Evolutionary conservation across 257 asterid species (phyloP), one percentile per base, ranked within the genome.

Genomic region (Scutellaria baicalensis): DNA sequence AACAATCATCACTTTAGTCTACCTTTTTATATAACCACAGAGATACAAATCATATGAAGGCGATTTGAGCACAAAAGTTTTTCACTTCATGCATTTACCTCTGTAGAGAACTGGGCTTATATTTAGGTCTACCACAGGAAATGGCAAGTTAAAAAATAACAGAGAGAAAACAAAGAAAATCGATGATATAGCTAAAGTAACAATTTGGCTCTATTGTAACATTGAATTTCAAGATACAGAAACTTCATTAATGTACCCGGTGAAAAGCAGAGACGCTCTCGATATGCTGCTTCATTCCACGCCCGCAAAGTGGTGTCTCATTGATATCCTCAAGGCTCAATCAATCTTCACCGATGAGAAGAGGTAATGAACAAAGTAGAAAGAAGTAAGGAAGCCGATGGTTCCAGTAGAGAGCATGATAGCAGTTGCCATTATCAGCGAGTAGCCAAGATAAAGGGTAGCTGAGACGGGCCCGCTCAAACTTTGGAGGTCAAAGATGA

Each of bases 281-380:
- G 20, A 50, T 67, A 47, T 14, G 1, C 11, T 36, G 75, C 68
- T 59, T 57, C 54, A 54, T 48, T 71, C 59, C 56, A 70, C 42
- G 35, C 65, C 59, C 3, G 33, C 57, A 58, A 66, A 38, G 27
- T 10, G 16, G 36, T 51, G 42, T 49, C 17, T 47, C 35, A 0
- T 51, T 38, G n/a, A 54, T 54, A 52, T 57, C 65, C 64, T 52
- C 39, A 20, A 8, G n/a, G 4, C 33, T 90, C 85, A 88, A 70
- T 91, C 97, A 59, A 89, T 89, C 86, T 91, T 89, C 80, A 91
- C 96, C 0, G 96, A 91, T 8, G 96, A 89, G 77, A 91, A 91
- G 27, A 91, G 91, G 81, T 85, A 88, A 76, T 89, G 96, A 63
- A 89, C 91, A 20, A 91, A 91, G 83, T 79, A 87, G 80, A 91